Evolutionary conservation across 306 rosid species (phyloP).

Genomic region (Cucumis sativus): DNA sequence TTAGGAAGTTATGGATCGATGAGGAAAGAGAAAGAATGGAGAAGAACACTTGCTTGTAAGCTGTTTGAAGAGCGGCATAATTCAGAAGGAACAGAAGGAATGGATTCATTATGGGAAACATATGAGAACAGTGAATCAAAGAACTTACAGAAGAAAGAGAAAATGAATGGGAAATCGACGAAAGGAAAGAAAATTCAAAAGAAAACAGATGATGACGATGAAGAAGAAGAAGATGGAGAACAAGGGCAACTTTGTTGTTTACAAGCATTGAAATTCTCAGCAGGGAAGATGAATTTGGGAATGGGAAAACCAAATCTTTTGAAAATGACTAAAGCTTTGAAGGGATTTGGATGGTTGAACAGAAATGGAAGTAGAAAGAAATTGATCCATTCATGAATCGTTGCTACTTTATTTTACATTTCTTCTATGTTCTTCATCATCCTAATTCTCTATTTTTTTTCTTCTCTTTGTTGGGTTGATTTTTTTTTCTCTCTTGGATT

Average conservation of each 20-base stretch:
- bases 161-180: conserved; percentile 8
- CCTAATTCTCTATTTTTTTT: not conserved
- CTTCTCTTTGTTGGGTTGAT: not conserved
- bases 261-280: conserved; percentile 79
- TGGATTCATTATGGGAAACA: conserved; percentile 96
- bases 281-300: conserved; percentile 88
- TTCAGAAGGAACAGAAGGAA: conserved; percentile 48
- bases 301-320: conserved; percentile 72
- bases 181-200: not conserved
- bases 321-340: conserved; percentile 76
- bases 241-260: conserved; percentile 61
- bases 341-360: conserved; percentile 67
- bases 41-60: conserved; percentile 87
- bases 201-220: conserved; percentile 26
- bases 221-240: conserved; percentile 17
- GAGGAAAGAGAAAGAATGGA: conserved; percentile 93
- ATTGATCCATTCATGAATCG: not conserved
- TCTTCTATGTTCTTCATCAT: not conserved
- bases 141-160: conserved; percentile 33
- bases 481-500: not conserved
- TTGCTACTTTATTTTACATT: not conserved
- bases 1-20: conserved; percentile 39
- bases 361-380: not conserved
- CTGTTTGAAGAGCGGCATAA: conserved; percentile 82
- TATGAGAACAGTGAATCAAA: conserved; percentile 17